A percentile compares a stretch with the other conserved stretches of the same genome.
Conservation (phyloP, 768 basidiomycete genomes). For the Mycena polygramma region DNA sequence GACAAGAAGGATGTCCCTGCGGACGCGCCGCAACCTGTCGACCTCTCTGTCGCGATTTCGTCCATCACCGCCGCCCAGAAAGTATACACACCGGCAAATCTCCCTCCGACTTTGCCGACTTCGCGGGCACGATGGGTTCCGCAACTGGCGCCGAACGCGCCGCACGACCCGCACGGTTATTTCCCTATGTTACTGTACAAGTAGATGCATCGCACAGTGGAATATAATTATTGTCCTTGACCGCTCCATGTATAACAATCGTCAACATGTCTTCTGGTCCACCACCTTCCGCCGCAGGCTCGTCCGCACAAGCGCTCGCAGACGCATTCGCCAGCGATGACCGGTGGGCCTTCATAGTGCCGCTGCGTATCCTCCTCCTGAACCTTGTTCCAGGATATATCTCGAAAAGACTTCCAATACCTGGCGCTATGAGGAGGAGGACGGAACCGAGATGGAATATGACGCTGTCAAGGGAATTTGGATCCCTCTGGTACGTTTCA, state of each 20-base stretch:
- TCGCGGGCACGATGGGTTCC: constrained; percentile 83
- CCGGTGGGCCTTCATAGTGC: constrained; percentile 54
- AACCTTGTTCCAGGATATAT: constrained; percentile 65
- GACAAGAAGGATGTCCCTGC: constrained; percentile 61
- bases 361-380: constrained; percentile 23
- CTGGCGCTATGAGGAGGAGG: constrained; percentile 92
- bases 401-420: constrained; percentile 80
- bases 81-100: constrained; percentile 70
- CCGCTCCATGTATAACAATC: constrained; percentile 24
- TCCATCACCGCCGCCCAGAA: constrained; percentile 69
- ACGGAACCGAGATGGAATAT: constrained; percentile 93
- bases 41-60: constrained; percentile 80
- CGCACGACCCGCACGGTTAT: constrained; percentile 85
- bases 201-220: constrained; percentile 40
- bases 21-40: constrained; percentile 59
- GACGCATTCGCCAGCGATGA: constrained; percentile 85
- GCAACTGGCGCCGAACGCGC: constrained; percentile 78
- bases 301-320: constrained; percentile 68
- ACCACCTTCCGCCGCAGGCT: constrained; percentile 66
- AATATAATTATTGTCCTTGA: background rate
- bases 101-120: constrained; percentile 82
- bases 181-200: constrained; percentile 86
- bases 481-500: constrained; percentile 82
- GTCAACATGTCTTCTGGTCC: constrained; percentile 58
- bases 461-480: constrained; percentile 81